Conservation (phyloP, 768 basidiomycete genomes). For the Psilocybe cubensis region DNA sequence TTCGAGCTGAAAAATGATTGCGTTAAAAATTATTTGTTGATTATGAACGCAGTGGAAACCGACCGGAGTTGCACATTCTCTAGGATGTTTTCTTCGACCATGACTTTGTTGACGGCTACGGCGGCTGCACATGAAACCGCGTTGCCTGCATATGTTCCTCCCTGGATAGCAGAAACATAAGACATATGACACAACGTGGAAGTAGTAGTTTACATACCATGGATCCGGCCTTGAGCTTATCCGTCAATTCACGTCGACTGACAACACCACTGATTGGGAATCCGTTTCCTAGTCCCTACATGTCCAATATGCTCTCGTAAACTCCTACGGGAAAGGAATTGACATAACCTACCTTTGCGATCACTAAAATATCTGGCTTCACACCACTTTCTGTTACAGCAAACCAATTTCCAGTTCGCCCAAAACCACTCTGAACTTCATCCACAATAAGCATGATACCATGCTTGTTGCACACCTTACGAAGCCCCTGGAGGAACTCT, state of each 20-base stretch:
- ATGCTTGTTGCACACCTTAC: constrained; percentile 86
- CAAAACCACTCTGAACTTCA: constrained; percentile 91
- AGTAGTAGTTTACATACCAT: constrained; percentile 56
- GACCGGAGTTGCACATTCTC: constrained; percentile 79
- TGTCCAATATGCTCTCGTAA: not conserved
- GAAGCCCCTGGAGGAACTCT: constrained; percentile 78
- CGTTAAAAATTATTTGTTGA: not conserved
- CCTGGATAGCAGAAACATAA: constrained; percentile 46
- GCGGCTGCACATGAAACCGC: constrained; percentile 93
- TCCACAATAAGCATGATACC: constrained; percentile 84
- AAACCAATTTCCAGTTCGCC: constrained; percentile 83
- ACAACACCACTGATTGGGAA: constrained; percentile 92
- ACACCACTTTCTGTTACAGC: constrained; percentile 85
- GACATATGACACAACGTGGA: not conserved
- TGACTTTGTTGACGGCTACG: constrained; percentile 76
- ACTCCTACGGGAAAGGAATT: not conserved
- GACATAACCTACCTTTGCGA: constrained; percentile 70
- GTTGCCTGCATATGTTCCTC: constrained; percentile 92
- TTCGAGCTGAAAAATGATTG: constrained; percentile 50
- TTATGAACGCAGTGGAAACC: constrained; percentile 6
- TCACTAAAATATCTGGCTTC: constrained; percentile 84
- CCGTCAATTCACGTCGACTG: constrained; percentile 79
- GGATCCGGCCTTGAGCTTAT: constrained; percentile 76
- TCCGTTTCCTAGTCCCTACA: constrained; percentile 83
- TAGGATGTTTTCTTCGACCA: constrained; percentile 81